Evolutionary conservation across 352 stramenopile genomes (phyloP).

Genomic region (Thalassiosira delicatula): DNA sequence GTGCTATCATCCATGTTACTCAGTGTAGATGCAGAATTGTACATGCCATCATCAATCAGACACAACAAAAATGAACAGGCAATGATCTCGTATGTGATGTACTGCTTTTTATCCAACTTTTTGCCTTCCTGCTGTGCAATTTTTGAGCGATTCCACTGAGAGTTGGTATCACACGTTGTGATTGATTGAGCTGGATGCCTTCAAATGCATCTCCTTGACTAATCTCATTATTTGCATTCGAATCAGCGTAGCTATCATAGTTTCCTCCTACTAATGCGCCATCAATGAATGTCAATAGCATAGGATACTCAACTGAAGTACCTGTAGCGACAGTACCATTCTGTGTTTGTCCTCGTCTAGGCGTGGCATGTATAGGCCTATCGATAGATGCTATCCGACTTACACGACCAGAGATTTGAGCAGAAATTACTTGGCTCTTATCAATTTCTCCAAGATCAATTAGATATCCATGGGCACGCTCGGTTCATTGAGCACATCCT

Average conservation of each 20-base stretch:
- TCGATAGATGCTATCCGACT: background rate
- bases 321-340: background rate
- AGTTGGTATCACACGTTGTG: slow-evolving; percentile 11
- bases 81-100: slow-evolving; percentile 29
- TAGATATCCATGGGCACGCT: background rate
- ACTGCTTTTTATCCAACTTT: slow-evolving; percentile 25
- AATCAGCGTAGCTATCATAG: slow-evolving; percentile 2
- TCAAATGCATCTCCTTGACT: background rate
- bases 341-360: background rate
- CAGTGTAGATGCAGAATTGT: background rate
- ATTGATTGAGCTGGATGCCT: background rate
- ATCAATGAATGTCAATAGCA: slow-evolving; percentile 9
- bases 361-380: background rate
- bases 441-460: slow-evolving; percentile 1
- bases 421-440: background rate
- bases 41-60: background rate
- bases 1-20: background rate
- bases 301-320: background rate
- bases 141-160: slow-evolving; percentile 9
- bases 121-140: background rate
- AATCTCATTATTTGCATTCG: background rate
- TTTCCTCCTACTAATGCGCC: slow-evolving; percentile 6
- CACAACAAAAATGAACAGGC: slow-evolving; percentile 13
- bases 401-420: background rate
- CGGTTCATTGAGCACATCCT: background rate